Percentiles rank a stretch among this genome's conserved stretches.
Evolutionary conservation across 2,329 filamentous ascomycete species (phyloP).

Genomic region (Ophiostoma pallidulum): DNA sequence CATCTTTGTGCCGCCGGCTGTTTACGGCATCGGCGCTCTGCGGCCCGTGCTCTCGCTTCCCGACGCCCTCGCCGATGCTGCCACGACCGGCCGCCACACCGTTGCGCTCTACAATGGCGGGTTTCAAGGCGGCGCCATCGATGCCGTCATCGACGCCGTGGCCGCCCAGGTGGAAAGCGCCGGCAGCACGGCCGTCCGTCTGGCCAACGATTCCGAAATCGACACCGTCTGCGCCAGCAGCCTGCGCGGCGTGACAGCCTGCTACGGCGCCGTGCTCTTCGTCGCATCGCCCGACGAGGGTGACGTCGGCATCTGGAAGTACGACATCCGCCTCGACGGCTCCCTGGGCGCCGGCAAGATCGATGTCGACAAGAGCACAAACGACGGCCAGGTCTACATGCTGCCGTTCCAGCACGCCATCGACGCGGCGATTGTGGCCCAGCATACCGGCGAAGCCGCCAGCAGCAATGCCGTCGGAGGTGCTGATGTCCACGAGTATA

Average conservation of each 20-base stretch:
- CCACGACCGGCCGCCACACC: slow-evolving; percentile 50
- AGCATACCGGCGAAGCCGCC: slow-evolving; percentile 29
- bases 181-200: slow-evolving; percentile 34
- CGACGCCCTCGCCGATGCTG: slow-evolving; percentile 51
- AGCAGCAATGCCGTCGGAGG: slow-evolving; percentile 23
- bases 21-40: slow-evolving; percentile 60
- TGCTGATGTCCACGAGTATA: slow-evolving; percentile 48
- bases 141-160: slow-evolving; percentile 57
- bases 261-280: slow-evolving; percentile 66
- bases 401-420: slow-evolving; percentile 73
- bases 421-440: slow-evolving; percentile 58
- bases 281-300: slow-evolving; percentile 67
- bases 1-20: slow-evolving; percentile 68
- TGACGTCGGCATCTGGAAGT: slow-evolving; percentile 64
- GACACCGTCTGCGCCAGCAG: slow-evolving; percentile 45
- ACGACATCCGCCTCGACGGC: slow-evolving; percentile 70
- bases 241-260: slow-evolving; percentile 56
- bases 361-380: slow-evolving; percentile 52
- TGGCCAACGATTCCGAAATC: slow-evolving; percentile 22
- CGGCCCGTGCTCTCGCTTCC: slow-evolving; percentile 53
- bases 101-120: slow-evolving; percentile 75
- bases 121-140: slow-evolving; percentile 58
- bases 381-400: slow-evolving; percentile 65
- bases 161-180: slow-evolving; percentile 45
- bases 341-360: slow-evolving; percentile 56